These are phyloP conservation scores for Curvularia verruculosa DNA, from an alignment of 2,329 filamentous ascomycete genomes.

Conservation along the genomic window DNA sequence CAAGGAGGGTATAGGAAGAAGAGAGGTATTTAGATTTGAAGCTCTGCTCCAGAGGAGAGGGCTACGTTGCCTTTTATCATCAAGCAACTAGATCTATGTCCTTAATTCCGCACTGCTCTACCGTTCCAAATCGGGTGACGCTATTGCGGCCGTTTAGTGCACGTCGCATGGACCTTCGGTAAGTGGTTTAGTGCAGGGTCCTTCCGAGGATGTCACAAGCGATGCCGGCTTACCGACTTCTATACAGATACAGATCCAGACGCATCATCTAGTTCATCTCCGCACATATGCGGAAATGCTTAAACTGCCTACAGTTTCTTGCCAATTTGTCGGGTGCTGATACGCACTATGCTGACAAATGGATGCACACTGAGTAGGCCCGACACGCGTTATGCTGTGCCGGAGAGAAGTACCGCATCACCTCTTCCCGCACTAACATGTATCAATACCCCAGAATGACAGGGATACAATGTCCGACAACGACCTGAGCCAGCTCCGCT, in stretches of 20 bases:
- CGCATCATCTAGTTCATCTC: neutral
- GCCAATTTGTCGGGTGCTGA: neutral
- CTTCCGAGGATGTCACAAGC: neutral
- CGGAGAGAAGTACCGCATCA: neutral
- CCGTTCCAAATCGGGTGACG: neutral
- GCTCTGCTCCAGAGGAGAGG: neutral
- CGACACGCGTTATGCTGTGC: neutral
- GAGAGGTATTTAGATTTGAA: neutral
- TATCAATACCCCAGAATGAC: neutral
- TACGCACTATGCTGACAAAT: neutral
- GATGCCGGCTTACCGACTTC: neutral
- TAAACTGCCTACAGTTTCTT: too few relatives aligned
- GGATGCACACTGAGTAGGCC: neutral
- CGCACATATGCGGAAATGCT: neutral
- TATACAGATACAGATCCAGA: slow-evolving; percentile 1
- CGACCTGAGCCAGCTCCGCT: neutral
- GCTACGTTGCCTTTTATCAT: slow-evolving; percentile 5
- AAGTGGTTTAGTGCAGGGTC: neutral
- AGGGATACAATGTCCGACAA: neutral
- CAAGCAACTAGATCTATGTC: neutral
- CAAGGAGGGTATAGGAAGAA: neutral
- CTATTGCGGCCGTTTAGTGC: neutral
- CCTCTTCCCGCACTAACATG: neutral
- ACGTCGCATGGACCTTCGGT: neutral
- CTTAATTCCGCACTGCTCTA: neutral